phyloP scores from a whole-genome alignment of 1,284 basidiomycete genomes.

The Apiotrichum veenhuisii region DNA sequence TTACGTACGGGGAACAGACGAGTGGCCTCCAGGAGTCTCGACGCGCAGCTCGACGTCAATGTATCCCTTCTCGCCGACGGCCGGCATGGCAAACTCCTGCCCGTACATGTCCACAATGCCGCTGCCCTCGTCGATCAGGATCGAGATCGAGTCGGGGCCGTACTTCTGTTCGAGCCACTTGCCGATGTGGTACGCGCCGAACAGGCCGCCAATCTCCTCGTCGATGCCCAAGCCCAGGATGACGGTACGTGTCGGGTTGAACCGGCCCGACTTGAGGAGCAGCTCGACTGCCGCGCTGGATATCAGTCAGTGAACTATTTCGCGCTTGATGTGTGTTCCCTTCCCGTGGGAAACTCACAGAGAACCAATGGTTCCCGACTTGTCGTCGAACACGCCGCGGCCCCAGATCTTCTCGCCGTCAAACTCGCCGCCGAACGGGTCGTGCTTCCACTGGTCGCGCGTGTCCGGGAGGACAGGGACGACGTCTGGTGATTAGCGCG shows the following conservation, averaged over 20 bases:
- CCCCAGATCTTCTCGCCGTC: conserved; percentile 64
- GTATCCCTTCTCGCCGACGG: conserved; percentile 64
- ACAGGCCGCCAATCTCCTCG: conserved; percentile 60
- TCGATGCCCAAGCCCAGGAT: conserved; percentile 67
- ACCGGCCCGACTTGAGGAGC: conserved; percentile 54
- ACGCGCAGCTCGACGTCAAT: conserved; percentile 58
- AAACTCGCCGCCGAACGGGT: conserved; percentile 63
- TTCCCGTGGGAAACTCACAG: no score
- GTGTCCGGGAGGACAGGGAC: conserved; percentile 60
- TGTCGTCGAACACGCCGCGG: conserved; percentile 61
- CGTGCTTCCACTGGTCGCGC: conserved; percentile 58
- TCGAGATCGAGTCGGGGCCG: conserved; percentile 59
- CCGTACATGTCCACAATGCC: conserved; percentile 28
- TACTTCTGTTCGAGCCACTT: conserved; percentile 56
- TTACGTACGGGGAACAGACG: conserved; percentile 42
- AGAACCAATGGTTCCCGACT: conserved; percentile 59
- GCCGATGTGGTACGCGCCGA: conserved; percentile 57
- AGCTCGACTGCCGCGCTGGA: conserved; percentile 56
- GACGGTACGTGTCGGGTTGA: conserved; percentile 57
- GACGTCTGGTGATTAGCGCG: conserved; percentile 49
- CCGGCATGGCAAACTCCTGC: conserved; percentile 54
- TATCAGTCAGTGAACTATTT: background rate
- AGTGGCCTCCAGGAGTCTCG: conserved; percentile 58
- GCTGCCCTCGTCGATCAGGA: conserved; percentile 55
- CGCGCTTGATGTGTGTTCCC: no score